Evolutionary conservation across 192 early-diverging fungal species (phyloP).

Genomic region (Oehlia diaphana): DNA sequence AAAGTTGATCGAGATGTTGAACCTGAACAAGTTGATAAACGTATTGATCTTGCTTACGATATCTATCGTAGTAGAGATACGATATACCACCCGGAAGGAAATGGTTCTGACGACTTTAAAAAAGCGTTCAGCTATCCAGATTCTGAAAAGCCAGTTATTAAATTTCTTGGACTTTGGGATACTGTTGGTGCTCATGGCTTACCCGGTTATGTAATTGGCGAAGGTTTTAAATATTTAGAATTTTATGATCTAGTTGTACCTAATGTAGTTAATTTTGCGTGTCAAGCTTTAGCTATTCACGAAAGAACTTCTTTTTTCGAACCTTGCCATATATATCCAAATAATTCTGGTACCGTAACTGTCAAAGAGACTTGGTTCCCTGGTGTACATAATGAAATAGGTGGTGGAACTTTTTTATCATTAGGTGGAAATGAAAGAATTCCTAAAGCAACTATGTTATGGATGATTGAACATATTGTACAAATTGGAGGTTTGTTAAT

Average conservation of each 20-base stretch:
- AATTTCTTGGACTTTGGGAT: conserved; percentile 33
- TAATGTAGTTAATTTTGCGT: conserved; percentile 25
- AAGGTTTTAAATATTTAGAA: conserved; percentile 14
- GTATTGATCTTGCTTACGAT: conserved; percentile 8
- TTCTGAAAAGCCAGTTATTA: conserved; percentile 21
- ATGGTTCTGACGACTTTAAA: not conserved
- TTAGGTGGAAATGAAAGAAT: not conserved
- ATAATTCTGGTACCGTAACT: not conserved
- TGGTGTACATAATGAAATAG: not conserved
- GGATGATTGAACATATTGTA: not conserved
- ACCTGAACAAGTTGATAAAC: not conserved
- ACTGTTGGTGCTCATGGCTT: conserved; percentile 29
- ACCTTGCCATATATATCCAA: not conserved
- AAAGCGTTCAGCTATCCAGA: conserved; percentile 1
- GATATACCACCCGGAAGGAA: not conserved
- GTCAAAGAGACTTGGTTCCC: not conserved
- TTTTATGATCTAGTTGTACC: conserved; percentile 27
- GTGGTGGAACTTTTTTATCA: not conserved
- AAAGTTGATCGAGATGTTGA: not conserved
- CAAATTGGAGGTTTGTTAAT: not conserved
- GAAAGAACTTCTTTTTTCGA: not conserved
- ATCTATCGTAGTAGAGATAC: conserved; percentile 15
- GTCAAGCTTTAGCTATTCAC: not conserved
- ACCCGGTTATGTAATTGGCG: conserved; percentile 9
- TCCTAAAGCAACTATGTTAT: not conserved